Evolutionary conservation across 1,284 basidiomycete species (phyloP).

Genomic region (Ceratorhiza oryzae-sativae): DNA sequence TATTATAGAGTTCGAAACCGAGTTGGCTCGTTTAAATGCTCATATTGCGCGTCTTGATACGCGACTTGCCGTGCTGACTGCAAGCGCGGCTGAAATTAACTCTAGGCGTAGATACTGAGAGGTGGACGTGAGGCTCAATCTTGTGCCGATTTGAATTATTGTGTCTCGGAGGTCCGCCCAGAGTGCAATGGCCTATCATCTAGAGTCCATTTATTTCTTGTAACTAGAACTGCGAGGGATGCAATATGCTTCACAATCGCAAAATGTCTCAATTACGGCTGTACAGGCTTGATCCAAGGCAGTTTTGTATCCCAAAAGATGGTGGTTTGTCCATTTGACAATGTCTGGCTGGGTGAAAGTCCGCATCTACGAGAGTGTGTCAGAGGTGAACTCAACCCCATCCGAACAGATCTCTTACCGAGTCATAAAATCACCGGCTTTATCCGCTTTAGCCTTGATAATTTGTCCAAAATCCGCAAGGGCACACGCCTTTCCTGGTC

Average conservation of each 20-base stretch:
- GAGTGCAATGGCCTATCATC: too few relatives aligned
- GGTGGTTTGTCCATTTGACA: slow-evolving; percentile 18
- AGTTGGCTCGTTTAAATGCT: not conserved
- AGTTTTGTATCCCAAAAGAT: slow-evolving; percentile 28
- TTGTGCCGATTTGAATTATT: too few relatives aligned
- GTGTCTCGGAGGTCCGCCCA: too few relatives aligned
- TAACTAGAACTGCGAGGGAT: not conserved
- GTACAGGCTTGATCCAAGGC: slow-evolving; percentile 23
- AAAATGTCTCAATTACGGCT: not conserved
- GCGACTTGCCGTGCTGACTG: not conserved
- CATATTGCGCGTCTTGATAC: not conserved
- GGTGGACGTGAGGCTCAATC: too few relatives aligned
- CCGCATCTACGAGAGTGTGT: slow-evolving; percentile 8
- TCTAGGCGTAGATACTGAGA: not conserved
- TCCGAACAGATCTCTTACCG: not conserved
- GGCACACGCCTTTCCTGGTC: slow-evolving; percentile 19
- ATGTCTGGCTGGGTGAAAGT: slow-evolving; percentile 22
- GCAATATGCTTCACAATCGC: not conserved
- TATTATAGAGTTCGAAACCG: not conserved
- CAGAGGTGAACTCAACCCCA: not conserved
- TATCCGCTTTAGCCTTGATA: slow-evolving; percentile 15
- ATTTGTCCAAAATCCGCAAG: slow-evolving; percentile 14
- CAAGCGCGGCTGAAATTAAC: not conserved
- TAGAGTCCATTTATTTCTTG: too few relatives aligned
- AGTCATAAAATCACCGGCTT: slow-evolving; percentile 22